These are phyloP conservation scores for Eugenia klotzschiana DNA, from an alignment of 441 rosid genomes.

Conservation along the genomic window DNA sequence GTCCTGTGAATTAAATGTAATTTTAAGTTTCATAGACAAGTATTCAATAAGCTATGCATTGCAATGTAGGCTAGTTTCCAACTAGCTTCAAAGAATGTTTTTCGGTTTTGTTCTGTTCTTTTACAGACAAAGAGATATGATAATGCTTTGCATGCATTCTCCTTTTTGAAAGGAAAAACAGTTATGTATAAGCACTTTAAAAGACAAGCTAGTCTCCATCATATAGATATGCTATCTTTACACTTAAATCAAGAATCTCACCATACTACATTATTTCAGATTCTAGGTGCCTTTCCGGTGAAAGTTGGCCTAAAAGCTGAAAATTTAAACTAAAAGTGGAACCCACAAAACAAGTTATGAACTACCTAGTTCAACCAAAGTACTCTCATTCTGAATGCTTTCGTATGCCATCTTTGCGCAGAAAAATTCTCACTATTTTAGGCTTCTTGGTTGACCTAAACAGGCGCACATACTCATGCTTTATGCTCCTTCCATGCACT, in stretches of 20 bases:
- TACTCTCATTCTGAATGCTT: background rate
- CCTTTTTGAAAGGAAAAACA: background rate
- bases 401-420: background rate
- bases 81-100: background rate
- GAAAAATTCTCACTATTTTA: background rate
- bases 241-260: background rate
- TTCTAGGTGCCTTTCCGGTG: background rate
- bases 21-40: background rate
- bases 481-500: background rate
- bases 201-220: background rate
- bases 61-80: background rate
- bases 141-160: background rate
- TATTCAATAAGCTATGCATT: background rate
- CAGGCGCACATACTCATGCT: background rate
- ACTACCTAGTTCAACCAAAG: background rate
- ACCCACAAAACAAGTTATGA: background rate
- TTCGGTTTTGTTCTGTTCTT: background rate
- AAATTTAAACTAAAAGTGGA: background rate
- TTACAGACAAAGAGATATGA: background rate
- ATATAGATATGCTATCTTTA: background rate
- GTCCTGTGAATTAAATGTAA: conserved; percentile 28
- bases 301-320: background rate
- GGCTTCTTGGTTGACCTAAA: background rate
- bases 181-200: background rate
- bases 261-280: background rate